Evolutionary conservation across 306 rosid species (phyloP).

Genomic region (Citrullus amarus): DNA sequence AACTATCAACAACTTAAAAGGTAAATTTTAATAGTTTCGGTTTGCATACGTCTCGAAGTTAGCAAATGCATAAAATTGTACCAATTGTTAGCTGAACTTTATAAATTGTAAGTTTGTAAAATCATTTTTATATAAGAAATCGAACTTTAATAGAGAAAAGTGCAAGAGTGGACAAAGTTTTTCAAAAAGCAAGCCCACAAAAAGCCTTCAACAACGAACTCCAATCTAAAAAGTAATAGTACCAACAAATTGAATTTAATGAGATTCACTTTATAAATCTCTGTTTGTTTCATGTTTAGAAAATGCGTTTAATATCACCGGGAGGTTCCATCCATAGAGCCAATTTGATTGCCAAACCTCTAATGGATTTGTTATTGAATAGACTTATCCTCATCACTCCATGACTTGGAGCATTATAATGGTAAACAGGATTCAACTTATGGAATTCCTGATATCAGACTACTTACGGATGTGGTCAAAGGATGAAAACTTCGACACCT

Average conservation of each 20-base stretch:
- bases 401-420: constrained; percentile 15
- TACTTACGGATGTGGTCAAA: constrained; percentile 57
- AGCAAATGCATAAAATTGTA: neutral
- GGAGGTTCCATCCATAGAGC: neutral
- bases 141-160: too few species aligned
- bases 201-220: too few species aligned
- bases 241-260: neutral
- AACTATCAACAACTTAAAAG: neutral
- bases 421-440: constrained; percentile 69
- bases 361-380: neutral
- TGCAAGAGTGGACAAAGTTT: too few species aligned
- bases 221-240: too few species aligned
- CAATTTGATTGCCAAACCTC: neutral
- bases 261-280: neutral
- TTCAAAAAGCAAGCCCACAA: too few species aligned
- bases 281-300: neutral
- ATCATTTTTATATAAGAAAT: too few species aligned
- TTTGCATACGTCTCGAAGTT: neutral
- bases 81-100: neutral
- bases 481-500: constrained; percentile 42
- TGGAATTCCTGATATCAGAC: constrained; percentile 69
- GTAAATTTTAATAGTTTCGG: neutral
- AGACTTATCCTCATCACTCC: neutral
- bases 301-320: neutral
- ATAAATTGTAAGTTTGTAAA: neutral